Evolutionary conservation across 2,329 filamentous ascomycete species (phyloP), one percentile per base, ranked within the genome.

Genomic region (Passalora sequoiae): DNA sequence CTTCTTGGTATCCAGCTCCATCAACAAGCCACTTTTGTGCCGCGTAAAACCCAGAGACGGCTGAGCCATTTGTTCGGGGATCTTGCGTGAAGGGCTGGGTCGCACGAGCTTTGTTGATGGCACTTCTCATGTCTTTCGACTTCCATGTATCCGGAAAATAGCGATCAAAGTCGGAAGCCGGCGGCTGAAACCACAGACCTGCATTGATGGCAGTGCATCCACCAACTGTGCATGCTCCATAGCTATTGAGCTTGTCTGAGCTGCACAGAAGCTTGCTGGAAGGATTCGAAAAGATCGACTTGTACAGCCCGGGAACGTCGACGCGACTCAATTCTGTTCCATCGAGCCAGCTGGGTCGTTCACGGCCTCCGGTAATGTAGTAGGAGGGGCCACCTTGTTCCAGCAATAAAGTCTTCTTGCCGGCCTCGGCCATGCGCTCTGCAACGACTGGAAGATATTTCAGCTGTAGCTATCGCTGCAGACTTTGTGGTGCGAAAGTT

Each of bases 131-230:
- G 45, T 77, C 73, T 1, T 55, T 57, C 32, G 67, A 71, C 55
- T 74, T 75, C 75, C 75, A 78, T 10, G 70, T 57, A 9, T 64
- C 60, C 2, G 72, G 74, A 41, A 84, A 76, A 54, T 75, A 65
- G 33, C 66, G 57, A 51, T 80, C 69, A 62, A 77, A 84, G 60
- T 84, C 81, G 17, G 71, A 74, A 29, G 75, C 69, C 43, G 78
- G 67, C 0, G 80, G 80, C 46, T 78, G 74, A 21, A 81, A 67
- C 16, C 74, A 70, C 36, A 84, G 75, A 30, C 81, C 63, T 6
- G 77, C 79, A 33, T 81, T 80, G 63, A 84, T 80, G 6, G 75
- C 72, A 1, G 76, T 74, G 60, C 76, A 80, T 4, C 78, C 78
- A 40, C 78, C 53, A 29, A 81, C 64, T 2, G 70, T 75, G 22